Evolutionary conservation across 768 basidiomycete species (phyloP), one percentile per base, ranked within the genome.

Genomic region (Kwoniella europaea): DNA sequence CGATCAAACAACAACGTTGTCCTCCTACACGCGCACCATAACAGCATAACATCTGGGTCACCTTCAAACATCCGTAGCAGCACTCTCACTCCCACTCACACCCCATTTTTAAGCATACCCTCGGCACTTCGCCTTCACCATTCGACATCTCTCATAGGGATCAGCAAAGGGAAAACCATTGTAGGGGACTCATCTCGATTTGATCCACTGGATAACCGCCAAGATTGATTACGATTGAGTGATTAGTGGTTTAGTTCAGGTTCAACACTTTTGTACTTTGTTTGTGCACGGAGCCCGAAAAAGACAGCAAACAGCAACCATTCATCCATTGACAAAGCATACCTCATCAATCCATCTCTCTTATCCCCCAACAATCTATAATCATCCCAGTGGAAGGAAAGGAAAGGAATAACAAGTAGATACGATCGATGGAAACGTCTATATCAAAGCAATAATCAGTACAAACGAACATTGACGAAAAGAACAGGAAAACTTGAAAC

Each of bases 91-190:
- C 46, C 16, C 46, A 50, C 46, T 50, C 54, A 55, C 10, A 55
- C 57, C 57, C 57, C 57, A 58, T 6, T 58, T 58, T 58, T 58
- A 58, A 58, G 57, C 57, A 58, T 58, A 58, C 16, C 46, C 46
- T 50, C 46, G 46, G 16, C 54, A 56, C 10, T 12, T 56, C n/a
- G 0, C 27, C 57, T 41, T n/a, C 10, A 10, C 46, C 46, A 13
- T 24, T 16, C 20, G 15, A 10, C 18, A 24, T 9, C 54, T 24
- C 6, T 24, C 27, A 27, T 4, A 58, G 27, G 57, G 24, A 58
- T 58, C 57, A 24, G 57, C 57, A 58, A 35, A 27, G 20, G 57
- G 15, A 24, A 58, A 35, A 0, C 15, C 15, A 50, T 35, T 35
- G 18, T 10, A 50, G 18, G 46, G 46, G 46, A 6, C 35, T 35